Base-by-base conservation (phyloP, 2,329 filamentous ascomycete species). In the Uncinocarpus reesii region DNA sequence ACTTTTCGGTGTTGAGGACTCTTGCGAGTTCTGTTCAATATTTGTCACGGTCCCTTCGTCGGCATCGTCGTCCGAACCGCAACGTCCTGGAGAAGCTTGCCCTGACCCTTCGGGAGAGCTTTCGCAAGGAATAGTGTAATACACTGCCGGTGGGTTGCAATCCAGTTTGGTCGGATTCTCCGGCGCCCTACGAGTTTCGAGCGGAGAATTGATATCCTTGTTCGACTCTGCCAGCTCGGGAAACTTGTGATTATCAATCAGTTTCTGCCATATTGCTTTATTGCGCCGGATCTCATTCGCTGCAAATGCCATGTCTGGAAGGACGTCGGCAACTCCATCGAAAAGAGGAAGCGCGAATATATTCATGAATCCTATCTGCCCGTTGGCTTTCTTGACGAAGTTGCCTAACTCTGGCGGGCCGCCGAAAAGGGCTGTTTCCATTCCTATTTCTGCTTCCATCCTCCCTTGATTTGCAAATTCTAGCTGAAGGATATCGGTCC, bases 331-430 rank as follows among this genome's bases (percentile, higher is more conserved):
- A 6, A 96, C 83, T 6, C 84, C 86, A 61, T 88, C 81, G 62
- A 98, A 98, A 0, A 98, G 75, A 1, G 92, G 92, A 42, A 89
- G 80, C 13, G 90, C 92, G 64, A 96, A 96, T 58, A 95, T 78
- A 55, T 87, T 92, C 86, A 96, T 95, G 68, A 98, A 98, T 20
- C 86, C 84, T 47, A 95, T 84, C 66, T 98, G 92, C 6, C 88
- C 84, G 56, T 86, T 87, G 54, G 81, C 85, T 46, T 95, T 75
- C 48, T 90, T 89, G 53, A 87, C 73, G 26, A 84, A 74, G 58
- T 95, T 89, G 57, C 89, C 86, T 50, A 86, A 81, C 34, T 92
- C 87, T 2, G 83, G 81, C 1, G 89, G 79, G 1, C 79, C 79
- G 48, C 79, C 81, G 58, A 94, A 87, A 2, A 98, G 75, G 24